These are phyloP conservation scores for Balamuthia mandrillaris DNA, from an alignment of 208 protist species.

Conservation along the genomic window DNA sequence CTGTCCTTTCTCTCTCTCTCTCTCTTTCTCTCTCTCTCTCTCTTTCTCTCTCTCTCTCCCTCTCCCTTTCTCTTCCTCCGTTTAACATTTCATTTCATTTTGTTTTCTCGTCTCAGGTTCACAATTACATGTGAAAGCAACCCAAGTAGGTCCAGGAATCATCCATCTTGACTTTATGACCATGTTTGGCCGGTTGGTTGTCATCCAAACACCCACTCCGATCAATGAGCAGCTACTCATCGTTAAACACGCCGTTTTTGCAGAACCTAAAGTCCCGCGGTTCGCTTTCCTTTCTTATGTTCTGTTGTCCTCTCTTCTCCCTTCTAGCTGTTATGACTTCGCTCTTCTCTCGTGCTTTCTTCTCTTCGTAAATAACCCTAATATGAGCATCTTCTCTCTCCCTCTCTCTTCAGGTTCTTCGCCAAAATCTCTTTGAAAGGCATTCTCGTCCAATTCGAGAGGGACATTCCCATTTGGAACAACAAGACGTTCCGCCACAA, in stretches of 20 bases:
- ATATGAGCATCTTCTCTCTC: background rate
- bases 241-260: background rate
- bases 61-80: too few relatives aligned
- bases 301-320: too few relatives aligned
- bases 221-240: background rate
- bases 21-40: too few relatives aligned
- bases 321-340: too few relatives aligned
- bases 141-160: conserved; percentile 2
- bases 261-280: background rate
- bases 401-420: conserved; percentile 20
- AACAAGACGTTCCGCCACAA: conserved; percentile 34
- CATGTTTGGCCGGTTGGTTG: background rate
- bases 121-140: too few relatives aligned
- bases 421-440: conserved; percentile 14
- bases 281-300: background rate
- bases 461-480: conserved; percentile 42
- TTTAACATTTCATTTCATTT: too few relatives aligned
- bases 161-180: conserved; percentile 33
- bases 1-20: too few relatives aligned
- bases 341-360: too few relatives aligned
- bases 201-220: conserved; percentile 15
- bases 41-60: too few relatives aligned
- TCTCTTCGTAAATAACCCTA: background rate
- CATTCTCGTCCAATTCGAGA: conserved; percentile 25
- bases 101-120: too few relatives aligned